Conservation (phyloP, 1,284 basidiomycete genomes). For the Melampsora americana region DNA sequence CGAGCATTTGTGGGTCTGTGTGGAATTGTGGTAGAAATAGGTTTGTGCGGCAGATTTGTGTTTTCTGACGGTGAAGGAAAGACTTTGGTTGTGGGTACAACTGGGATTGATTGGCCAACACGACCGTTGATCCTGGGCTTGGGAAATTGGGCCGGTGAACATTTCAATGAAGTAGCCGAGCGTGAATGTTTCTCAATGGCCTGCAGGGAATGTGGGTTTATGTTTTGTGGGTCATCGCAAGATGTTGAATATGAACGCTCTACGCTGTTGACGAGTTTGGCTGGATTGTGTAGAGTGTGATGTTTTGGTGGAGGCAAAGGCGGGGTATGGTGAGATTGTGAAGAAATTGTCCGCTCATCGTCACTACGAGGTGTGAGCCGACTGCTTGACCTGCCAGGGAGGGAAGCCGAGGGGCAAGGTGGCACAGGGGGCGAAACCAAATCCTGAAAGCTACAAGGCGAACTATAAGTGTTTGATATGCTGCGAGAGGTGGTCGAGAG, state of each 20-base stretch:
- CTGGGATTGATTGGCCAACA: background rate
- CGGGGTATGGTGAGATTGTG: slow-evolving; percentile 10
- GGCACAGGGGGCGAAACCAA: slow-evolving; percentile 8
- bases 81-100: background rate
- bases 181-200: background rate
- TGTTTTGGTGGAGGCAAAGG: slow-evolving; percentile 33
- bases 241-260: background rate
- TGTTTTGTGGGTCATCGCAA: background rate
- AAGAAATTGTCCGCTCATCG: background rate
- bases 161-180: background rate
- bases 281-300: slow-evolving; percentile 11
- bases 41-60: too few relatives aligned
- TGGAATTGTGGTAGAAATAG: too few relatives aligned
- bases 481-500: background rate
- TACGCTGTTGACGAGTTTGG: background rate
- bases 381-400: background rate
- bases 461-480: background rate
- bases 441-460: background rate
- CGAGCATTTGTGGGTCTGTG: background rate
- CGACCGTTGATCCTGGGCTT: background rate
- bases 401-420: background rate
- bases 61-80: background rate
- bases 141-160: background rate
- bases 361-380: background rate
- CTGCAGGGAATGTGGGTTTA: background rate